Evolutionary conservation across 768 basidiomycete species (phyloP).

Genomic region (Leccinum subgranulosum): DNA sequence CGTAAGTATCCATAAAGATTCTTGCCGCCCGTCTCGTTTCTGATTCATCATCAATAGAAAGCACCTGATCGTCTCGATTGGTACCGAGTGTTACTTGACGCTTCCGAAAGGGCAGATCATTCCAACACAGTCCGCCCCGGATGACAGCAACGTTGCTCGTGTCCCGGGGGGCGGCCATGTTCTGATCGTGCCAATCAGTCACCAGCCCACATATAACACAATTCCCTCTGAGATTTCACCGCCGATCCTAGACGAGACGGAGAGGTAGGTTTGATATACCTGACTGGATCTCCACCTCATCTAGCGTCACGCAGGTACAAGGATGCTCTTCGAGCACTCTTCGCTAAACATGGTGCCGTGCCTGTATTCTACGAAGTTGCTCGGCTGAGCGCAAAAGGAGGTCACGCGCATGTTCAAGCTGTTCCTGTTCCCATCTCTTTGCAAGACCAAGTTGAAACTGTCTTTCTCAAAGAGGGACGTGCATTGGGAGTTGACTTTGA

Average conservation of each 20-base stretch:
- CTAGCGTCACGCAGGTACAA: conserved; percentile 58
- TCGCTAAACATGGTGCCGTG: conserved; percentile 61
- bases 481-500: conserved; percentile 72
- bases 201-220: conserved; percentile 83
- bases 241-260: conserved; percentile 79
- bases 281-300: conserved; percentile 1
- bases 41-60: conserved; percentile 51
- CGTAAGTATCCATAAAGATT: conserved; percentile 46
- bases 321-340: conserved; percentile 66
- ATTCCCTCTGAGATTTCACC: conserved; percentile 75
- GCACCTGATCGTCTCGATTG: conserved; percentile 93
- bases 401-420: conserved; percentile 91
- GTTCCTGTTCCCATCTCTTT: conserved; percentile 71
- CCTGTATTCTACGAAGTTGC: conserved; percentile 88
- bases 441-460: conserved; percentile 59
- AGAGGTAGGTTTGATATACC: conserved; percentile 45
- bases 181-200: conserved; percentile 89
- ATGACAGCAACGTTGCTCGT: conserved; percentile 33
- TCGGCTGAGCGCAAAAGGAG: conserved; percentile 78
- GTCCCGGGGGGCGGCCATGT: conserved; percentile 97
- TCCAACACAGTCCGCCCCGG: conserved; percentile 62
- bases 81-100: conserved; percentile 89
- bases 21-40: conserved; percentile 1
- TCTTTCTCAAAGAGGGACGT: conserved; percentile 71
- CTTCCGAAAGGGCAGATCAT: conserved; percentile 95